A percentile compares a stretch with the other conserved stretches of the same genome.
Evolutionary conservation across 805 yeast genomes (phyloP).

Genomic region (Metschnikowia dekortorum): DNA sequence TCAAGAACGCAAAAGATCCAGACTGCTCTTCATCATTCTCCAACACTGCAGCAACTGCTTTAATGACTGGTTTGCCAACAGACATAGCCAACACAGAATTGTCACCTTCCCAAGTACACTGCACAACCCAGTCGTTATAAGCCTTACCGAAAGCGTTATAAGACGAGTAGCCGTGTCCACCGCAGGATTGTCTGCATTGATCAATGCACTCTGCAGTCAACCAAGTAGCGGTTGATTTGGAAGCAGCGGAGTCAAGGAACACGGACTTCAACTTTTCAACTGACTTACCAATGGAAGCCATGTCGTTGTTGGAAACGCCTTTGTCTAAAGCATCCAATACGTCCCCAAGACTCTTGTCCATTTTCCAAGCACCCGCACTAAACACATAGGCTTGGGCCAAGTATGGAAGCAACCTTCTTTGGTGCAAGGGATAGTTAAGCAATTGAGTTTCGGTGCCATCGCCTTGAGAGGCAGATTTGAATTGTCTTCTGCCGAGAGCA

Average conservation of each 20-base stretch:
- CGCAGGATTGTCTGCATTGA: slow-evolving; percentile 20
- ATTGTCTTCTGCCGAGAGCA: slow-evolving; percentile 20
- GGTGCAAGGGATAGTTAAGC: slow-evolving; percentile 22
- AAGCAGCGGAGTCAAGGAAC: slow-evolving; percentile 18
- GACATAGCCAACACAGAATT: slow-evolving; percentile 21
- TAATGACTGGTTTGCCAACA: slow-evolving; percentile 19
- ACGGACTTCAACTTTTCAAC: slow-evolving; percentile 15
- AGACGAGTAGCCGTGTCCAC: slow-evolving; percentile 21
- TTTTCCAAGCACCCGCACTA: slow-evolving; percentile 17
- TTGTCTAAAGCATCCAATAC: slow-evolving; percentile 16
- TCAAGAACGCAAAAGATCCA: slow-evolving; percentile 16
- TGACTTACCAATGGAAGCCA: slow-evolving; percentile 10
- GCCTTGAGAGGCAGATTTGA: slow-evolving; percentile 19
- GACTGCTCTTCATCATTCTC: slow-evolving; percentile 13
- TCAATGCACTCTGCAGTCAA: slow-evolving; percentile 21
- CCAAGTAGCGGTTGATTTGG: slow-evolving; percentile 20
- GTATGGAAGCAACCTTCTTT: slow-evolving; percentile 17
- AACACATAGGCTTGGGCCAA: slow-evolving; percentile 20
- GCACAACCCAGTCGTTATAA: slow-evolving; percentile 21
- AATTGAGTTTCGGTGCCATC: slow-evolving; percentile 20
- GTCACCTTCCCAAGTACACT: slow-evolving; percentile 23
- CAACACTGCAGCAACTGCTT: slow-evolving; percentile 15
- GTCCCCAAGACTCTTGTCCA: slow-evolving; percentile 11
- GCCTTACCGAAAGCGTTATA: slow-evolving; percentile 19
- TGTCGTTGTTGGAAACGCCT: slow-evolving; percentile 14